Evolutionary conservation across 108 stramenopile genomes (phyloP).

Genomic region (Fragilaria radians): DNA sequence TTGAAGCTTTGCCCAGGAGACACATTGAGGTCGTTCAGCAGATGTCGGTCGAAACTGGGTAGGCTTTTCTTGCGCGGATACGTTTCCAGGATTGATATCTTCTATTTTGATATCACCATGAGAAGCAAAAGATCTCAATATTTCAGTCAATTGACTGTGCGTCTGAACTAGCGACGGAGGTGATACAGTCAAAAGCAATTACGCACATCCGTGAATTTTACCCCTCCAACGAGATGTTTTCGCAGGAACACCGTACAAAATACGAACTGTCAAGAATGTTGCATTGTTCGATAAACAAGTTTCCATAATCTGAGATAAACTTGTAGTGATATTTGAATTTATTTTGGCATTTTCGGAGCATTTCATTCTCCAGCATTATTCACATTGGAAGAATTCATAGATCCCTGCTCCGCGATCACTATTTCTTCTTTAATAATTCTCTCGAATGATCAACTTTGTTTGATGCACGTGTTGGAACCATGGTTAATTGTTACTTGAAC

Average conservation of each 20-base stretch:
- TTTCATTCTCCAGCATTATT: background rate
- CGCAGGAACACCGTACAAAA: slow-evolving; percentile 43
- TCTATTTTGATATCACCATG: no score
- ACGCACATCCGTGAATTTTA: slow-evolving; percentile 30
- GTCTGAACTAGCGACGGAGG: no score
- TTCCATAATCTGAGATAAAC: background rate
- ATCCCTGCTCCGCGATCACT: background rate
- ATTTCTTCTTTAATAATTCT: background rate
- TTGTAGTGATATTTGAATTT: background rate
- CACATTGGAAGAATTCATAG: background rate
- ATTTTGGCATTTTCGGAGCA: background rate
- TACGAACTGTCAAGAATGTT: slow-evolving; percentile 25
- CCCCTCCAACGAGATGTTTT: slow-evolving; percentile 40
- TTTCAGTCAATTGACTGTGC: no score
- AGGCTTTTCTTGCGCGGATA: no score
- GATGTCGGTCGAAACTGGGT: background rate
- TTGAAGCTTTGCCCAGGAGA: slow-evolving; percentile 32
- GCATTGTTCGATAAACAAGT: no score
- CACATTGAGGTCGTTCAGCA: slow-evolving; percentile 24
- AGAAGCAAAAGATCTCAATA: no score
- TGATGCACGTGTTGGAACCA: no score
- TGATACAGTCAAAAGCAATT: slow-evolving; percentile 41
- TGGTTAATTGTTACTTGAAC: no score
- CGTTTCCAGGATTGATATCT: no score
- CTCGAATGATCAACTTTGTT: background rate